Conservation (phyloP, 164 flowering plant genomes). For the Berberis thunbergii region DNA sequence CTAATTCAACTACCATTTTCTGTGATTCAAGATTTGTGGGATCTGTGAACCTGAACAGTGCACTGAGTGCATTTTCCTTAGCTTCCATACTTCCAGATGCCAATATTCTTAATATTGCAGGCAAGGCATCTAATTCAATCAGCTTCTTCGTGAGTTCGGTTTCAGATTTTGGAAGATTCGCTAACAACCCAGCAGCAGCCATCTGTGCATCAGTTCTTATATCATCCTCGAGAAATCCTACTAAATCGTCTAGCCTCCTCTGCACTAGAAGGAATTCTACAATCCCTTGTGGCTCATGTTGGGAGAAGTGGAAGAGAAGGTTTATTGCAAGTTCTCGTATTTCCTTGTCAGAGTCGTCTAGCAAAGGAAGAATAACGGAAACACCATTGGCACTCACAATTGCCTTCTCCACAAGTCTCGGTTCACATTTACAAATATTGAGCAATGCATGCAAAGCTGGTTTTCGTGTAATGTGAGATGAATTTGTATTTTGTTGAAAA, state of each 20-base stretch:
- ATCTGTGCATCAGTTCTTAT: conserved; percentile 30
- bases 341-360: conserved; percentile 50
- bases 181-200: conserved; percentile 59
- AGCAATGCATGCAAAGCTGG: conserved; percentile 47
- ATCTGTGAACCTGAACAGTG: conserved; percentile 58
- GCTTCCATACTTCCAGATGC: conserved; percentile 42
- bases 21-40: conserved; percentile 46
- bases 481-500: conserved; percentile 31
- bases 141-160: conserved; percentile 32
- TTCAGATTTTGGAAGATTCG: conserved; percentile 67
- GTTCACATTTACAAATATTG: conserved; percentile 40
- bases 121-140: conserved; percentile 38
- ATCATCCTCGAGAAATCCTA: conserved; percentile 50
- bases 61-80: conserved; percentile 63
- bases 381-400: conserved; percentile 42
- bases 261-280: conserved; percentile 52
- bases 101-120: conserved; percentile 36
- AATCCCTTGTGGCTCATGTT: conserved; percentile 45
- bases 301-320: conserved; percentile 49
- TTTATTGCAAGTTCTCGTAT: conserved; percentile 40
- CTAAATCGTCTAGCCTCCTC: conserved; percentile 42
- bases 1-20: conserved; percentile 36
- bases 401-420: conserved; percentile 37
- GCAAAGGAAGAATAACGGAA: conserved; percentile 42
- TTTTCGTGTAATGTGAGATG: conserved; percentile 23